phyloP scores from a whole-genome alignment of 2,329 filamentous ascomycete species.

The Microdochium nivale region DNA sequence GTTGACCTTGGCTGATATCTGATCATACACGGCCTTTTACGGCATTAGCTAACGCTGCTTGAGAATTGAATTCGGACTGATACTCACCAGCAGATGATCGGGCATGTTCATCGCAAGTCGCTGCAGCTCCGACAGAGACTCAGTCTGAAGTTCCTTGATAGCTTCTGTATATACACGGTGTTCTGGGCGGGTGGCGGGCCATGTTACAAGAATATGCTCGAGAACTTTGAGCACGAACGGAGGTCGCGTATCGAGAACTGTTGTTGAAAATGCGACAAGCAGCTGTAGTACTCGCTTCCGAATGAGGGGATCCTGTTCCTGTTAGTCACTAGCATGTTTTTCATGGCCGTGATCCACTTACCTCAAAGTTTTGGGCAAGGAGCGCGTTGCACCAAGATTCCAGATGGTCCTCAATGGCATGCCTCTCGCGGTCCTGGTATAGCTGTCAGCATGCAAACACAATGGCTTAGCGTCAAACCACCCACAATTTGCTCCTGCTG shows the following conservation, averaged over 20 bases:
- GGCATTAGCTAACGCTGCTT: slow-evolving; percentile 8
- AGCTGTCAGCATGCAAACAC: slow-evolving; percentile 8
- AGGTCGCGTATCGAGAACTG: slow-evolving; percentile 66
- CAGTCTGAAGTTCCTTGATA: slow-evolving; percentile 77
- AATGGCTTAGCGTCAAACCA: slow-evolving; percentile 2
- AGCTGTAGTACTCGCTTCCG: slow-evolving; percentile 74
- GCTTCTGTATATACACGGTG: slow-evolving; percentile 74
- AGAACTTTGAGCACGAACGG: slow-evolving; percentile 82
- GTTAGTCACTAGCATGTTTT: slow-evolving; percentile 8
- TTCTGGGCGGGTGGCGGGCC: slow-evolving; percentile 63
- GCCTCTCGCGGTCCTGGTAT: slow-evolving; percentile 39
- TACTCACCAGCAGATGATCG: slow-evolving; percentile 68
- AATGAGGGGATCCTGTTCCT: slow-evolving; percentile 63
- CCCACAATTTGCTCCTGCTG: slow-evolving; percentile 4
- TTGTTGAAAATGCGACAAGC: slow-evolving; percentile 76
- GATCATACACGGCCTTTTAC: slow-evolving; percentile 67
- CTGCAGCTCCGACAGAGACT: slow-evolving; percentile 82
- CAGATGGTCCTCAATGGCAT: slow-evolving; percentile 52
- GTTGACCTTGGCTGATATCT: slow-evolving; percentile 74
- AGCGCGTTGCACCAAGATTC: slow-evolving; percentile 66
- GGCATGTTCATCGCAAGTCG: slow-evolving; percentile 84
- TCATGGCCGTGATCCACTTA: slow-evolving; percentile 12
- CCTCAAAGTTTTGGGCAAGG: slow-evolving; percentile 63
- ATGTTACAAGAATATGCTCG: slow-evolving; percentile 82
- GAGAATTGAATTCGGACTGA: neutral